Evolutionary conservation across 1,284 basidiomycete species (phyloP), one percentile per base, ranked within the genome.

Genomic region (Cystobasidium sp.): DNA sequence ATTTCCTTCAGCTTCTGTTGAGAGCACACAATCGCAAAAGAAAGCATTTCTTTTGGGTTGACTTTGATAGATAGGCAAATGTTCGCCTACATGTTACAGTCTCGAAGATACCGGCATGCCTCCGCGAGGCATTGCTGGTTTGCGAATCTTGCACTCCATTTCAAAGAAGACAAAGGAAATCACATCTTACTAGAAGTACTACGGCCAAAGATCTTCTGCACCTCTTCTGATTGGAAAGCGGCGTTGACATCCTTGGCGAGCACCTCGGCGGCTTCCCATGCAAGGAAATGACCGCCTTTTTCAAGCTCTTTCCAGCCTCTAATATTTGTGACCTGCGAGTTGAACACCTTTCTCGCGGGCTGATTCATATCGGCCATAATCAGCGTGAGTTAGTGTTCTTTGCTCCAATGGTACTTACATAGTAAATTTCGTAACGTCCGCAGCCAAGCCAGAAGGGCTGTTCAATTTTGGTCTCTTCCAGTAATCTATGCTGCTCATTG

Each of bases 211-310:
- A 66, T 7, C 14, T 44, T 59, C 24, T 43, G 22, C 7, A 75
- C 58, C 41, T 75, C 66, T 1, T 59, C 47, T 3, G 46, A 63
- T 37, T 68, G 56, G 24, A 75, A 70, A n/a, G 52, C 53, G 20
- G 65, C 44, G 9, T 67, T 37, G 31, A 75, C 39, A 44, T 75
- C 74, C 22, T 61, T 53, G 10, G 74, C 74, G n/a, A 75, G 56
- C 41, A 66, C 55, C 37, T 75, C 68, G 7, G 74, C 61, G 1
- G 56, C 68, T 59, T 69, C 74, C 44, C 61, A 52, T 3, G 72
- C 72, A 2, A 74, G 46, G 72, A 68, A 74, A 39, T 74, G 72
- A 14, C 72, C 67, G n/a, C 72, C 72, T 43, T 68, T 74, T 8
- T 74, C 65, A 6, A 74, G 66, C 3, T 68, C 72, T 47, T 31